Conservation (phyloP, 805 yeast genomes). For the Priceomyces medius region DNA sequence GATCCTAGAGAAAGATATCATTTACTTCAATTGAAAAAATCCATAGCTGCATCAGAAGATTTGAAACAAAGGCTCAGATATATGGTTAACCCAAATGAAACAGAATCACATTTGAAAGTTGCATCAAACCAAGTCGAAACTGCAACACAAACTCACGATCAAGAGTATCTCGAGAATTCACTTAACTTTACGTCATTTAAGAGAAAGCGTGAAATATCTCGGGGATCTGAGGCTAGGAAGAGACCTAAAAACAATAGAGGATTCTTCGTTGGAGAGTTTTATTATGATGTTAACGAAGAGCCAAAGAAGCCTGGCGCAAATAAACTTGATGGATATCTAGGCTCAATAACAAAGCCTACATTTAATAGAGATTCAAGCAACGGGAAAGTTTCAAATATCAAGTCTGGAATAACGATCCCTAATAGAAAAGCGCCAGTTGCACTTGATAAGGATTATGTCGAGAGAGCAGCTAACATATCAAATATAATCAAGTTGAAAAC, state of each 20-base stretch:
- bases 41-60: slow-evolving; percentile 35
- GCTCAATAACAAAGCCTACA: slow-evolving; percentile 30
- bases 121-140: slow-evolving; percentile 35
- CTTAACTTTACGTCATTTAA: slow-evolving; percentile 25
- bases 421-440: slow-evolving; percentile 9
- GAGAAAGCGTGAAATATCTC: slow-evolving; percentile 11
- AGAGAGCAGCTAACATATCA: slow-evolving; percentile 24
- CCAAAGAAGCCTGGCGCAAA: slow-evolving; percentile 11
- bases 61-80: slow-evolving; percentile 35
- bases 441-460: slow-evolving; percentile 28
- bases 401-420: not conserved
- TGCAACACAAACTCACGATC: slow-evolving; percentile 41
- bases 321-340: slow-evolving; percentile 34
- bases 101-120: slow-evolving; percentile 17
- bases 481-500: slow-evolving; percentile 33
- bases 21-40: slow-evolving; percentile 37
- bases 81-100: slow-evolving; percentile 42
- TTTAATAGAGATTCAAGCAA: slow-evolving; percentile 15
- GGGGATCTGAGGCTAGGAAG: slow-evolving; percentile 9
- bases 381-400: not conserved
- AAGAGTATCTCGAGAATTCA: slow-evolving; percentile 24
- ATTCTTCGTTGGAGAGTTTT: slow-evolving; percentile 35
- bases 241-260: slow-evolving; percentile 22
- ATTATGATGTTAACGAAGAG: slow-evolving; percentile 28
- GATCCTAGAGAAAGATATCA: slow-evolving; percentile 45